phyloP scores from a whole-genome alignment of 805 yeast species.

The Starmera caribaea region DNA sequence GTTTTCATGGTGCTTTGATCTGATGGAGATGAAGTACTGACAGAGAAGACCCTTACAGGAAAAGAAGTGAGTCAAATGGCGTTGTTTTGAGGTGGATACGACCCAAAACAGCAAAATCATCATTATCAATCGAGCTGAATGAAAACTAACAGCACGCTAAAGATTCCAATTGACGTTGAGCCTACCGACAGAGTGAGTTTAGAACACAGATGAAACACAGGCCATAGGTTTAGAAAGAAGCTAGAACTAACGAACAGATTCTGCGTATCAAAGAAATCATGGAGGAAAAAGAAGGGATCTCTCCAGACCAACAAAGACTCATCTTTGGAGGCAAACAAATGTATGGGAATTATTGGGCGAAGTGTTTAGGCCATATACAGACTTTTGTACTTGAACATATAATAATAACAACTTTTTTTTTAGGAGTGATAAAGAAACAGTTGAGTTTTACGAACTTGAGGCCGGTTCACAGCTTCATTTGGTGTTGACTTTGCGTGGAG shows the following conservation, averaged over 20 bases:
- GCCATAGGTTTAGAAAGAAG: constrained; percentile 21
- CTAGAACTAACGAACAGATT: constrained; percentile 29
- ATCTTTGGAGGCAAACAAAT: constrained; percentile 87
- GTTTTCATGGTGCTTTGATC: background rate
- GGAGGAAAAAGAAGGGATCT: constrained; percentile 95
- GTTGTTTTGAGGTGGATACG: too few relatives aligned
- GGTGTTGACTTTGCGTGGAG: constrained; percentile 91
- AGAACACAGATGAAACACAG: background rate
- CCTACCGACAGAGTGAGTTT: constrained; percentile 49
- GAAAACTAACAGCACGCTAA: background rate
- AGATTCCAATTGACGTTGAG: constrained; percentile 68
- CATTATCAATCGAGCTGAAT: background rate
- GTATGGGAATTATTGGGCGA: too few relatives aligned
- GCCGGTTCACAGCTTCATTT: constrained; percentile 86
- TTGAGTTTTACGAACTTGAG: constrained; percentile 61
- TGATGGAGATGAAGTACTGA: background rate
- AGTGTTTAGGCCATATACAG: too few relatives aligned
- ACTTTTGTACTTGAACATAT: too few relatives aligned
- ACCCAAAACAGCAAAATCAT: too few relatives aligned
- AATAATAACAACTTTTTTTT: background rate
- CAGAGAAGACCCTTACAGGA: constrained; percentile 56
- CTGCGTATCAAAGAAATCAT: constrained; percentile 78
- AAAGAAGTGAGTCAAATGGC: constrained; percentile 42
- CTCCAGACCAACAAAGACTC: constrained; percentile 91
- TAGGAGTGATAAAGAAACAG: constrained; percentile 67